Evolutionary conservation across 2,329 filamentous ascomycete genomes (phyloP).

Genomic region (Sclerotinia subarctica): DNA sequence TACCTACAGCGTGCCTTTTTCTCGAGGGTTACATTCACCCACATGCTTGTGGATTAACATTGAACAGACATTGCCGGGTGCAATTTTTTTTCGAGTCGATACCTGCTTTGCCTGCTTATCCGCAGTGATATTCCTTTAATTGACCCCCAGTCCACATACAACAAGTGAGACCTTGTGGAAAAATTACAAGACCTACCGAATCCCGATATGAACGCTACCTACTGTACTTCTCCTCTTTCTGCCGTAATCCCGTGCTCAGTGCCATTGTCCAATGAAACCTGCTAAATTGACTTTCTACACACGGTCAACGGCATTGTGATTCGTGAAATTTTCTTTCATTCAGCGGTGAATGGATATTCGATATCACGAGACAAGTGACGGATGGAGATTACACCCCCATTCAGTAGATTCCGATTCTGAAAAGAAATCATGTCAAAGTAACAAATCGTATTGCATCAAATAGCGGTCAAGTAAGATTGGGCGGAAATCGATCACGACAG

Average conservation of each 20-base stretch:
- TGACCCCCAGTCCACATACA: conserved; percentile 15
- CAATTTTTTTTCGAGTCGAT: background rate
- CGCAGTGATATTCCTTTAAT: background rate
- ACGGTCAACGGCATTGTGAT: conserved; percentile 10
- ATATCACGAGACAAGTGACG: conserved; percentile 12
- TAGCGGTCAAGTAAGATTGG: conserved; percentile 39
- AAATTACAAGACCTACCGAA: background rate
- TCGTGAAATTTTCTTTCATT: conserved; percentile 5
- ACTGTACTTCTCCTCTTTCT: conserved; percentile 9
- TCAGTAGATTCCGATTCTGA: background rate
- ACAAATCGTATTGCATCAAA: conserved; percentile 32
- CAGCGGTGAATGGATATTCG: conserved; percentile 11
- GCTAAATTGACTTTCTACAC: conserved; percentile 1
- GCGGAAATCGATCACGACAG: conserved; percentile 21
- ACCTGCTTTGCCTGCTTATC: conserved; percentile 19
- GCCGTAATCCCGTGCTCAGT: conserved; percentile 14
- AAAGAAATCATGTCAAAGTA: background rate
- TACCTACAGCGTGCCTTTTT: conserved; percentile 16
- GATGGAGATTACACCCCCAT: conserved; percentile 9
- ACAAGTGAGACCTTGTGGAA: background rate
- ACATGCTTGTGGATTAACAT: background rate
- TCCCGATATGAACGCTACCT: conserved; percentile 9
- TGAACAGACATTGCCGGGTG: background rate
- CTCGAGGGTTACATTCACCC: conserved; percentile 10
- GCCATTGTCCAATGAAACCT: background rate